Conservation (phyloP, 2,329 filamentous ascomycete species). For the Aspergillus carbonarius region DNA sequence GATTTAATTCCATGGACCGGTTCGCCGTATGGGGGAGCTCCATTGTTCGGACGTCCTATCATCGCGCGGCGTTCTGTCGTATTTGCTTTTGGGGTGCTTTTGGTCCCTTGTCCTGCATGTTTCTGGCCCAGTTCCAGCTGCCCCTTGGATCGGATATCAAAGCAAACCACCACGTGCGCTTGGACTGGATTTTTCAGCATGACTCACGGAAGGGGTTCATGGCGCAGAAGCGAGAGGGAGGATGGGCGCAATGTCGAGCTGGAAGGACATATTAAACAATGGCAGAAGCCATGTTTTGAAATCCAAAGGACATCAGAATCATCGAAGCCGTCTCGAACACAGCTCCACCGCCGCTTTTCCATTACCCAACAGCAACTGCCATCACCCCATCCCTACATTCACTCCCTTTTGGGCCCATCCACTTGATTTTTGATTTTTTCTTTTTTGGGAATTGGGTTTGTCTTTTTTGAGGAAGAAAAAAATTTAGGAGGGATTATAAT, state of each 20-base stretch:
- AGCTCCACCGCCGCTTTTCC: slow-evolving; percentile 7
- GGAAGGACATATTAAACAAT: neutral
- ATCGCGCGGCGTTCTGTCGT: neutral
- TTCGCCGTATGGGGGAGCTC: neutral
- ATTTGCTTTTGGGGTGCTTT: neutral
- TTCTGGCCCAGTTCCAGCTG: neutral
- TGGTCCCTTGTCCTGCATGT: neutral
- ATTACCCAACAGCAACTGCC: slow-evolving; percentile 19
- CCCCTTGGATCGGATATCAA: neutral
- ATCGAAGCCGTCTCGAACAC: neutral
- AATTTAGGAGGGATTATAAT: neutral
- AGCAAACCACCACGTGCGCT: neutral
- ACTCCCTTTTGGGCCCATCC: neutral
- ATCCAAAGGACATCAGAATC: neutral
- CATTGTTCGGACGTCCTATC: neutral
- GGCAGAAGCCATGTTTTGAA: neutral
- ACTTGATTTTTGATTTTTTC: slow-evolving; percentile 1
- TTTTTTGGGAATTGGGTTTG: neutral
- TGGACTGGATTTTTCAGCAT: neutral
- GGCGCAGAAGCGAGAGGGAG: neutral
- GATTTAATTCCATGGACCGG: neutral
- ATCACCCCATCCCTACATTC: slow-evolving; percentile 18
- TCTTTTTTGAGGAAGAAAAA: neutral
- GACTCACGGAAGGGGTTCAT: neutral
- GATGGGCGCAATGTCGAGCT: neutral